Percentiles rank a stretch among this genome's conserved stretches.
phyloP scores from a whole-genome alignment of 2,329 filamentous ascomycete species.

The Aspergillus pseudoglaucus region DNA sequence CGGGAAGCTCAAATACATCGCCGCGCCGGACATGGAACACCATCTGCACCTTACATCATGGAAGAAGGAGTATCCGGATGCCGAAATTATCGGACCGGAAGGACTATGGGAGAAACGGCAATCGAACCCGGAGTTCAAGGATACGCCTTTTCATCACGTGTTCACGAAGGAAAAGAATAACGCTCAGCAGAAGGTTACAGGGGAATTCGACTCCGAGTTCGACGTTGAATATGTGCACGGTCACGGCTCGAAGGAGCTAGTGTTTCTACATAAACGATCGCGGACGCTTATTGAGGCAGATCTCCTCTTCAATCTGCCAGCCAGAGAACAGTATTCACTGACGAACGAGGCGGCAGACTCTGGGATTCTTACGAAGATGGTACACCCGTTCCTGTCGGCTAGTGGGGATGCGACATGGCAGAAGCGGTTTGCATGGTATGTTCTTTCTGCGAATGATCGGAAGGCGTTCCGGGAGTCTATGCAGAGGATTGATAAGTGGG shows the following conservation, averaged over 20 bases:
- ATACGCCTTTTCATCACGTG: conserved; percentile 60
- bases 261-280: conserved; percentile 76
- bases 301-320: conserved; percentile 83
- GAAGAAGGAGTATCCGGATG: conserved; percentile 69
- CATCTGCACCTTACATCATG: conserved; percentile 89
- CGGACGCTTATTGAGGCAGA: conserved; percentile 81
- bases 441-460: conserved; percentile 55
- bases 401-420: conserved; percentile 61
- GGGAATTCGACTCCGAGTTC: conserved; percentile 82
- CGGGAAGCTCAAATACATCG: conserved; percentile 71
- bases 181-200: conserved; percentile 52
- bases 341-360: conserved; percentile 48
- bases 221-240: conserved; percentile 75
- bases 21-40: conserved; percentile 85
- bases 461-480: conserved; percentile 64
- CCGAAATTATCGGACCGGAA: conserved; percentile 74
- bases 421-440: conserved; percentile 78
- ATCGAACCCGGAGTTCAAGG: conserved; percentile 49
- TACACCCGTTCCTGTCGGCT: conserved; percentile 51
- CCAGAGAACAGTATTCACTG: conserved; percentile 72
- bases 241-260: conserved; percentile 78
- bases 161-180: conserved; percentile 51
- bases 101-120: conserved; percentile 77
- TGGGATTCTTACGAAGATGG: conserved; percentile 56
- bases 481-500: conserved; percentile 66